Base-by-base conservation (phyloP, 1,284 basidiomycete genomes). In the Pseudomicrostroma phylloplanum region DNA sequence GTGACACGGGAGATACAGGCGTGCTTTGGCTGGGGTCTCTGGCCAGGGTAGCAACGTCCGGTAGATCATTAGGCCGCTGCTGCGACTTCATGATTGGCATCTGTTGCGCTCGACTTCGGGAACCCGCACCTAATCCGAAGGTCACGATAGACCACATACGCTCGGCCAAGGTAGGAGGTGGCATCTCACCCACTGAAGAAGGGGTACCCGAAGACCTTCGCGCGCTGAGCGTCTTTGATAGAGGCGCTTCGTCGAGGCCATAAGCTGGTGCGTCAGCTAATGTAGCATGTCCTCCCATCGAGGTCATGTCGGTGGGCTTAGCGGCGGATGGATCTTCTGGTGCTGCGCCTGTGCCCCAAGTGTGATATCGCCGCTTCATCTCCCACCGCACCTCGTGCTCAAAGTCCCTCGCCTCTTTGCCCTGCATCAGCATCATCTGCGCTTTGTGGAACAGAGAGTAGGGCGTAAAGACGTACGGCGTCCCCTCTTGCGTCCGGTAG, bases 401-500 rank as follows among this genome's bases (percentile, higher is more conserved):
- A 68, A 79, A 82, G 26, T 81, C 80, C 48, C 79, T 72, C 46
- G 78, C 79, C 25, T 78, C 78, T 11, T 77, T 75, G 6, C 81
- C 79, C 15, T 80, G 74, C 21, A 82, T 70, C 40, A 82, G 73
- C 81, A 82, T 82, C 68, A 76, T 78, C 70, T 83, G 83, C 25
- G 81, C 78, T 65, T 81, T 82, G 68, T 80, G 74, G 69, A 83
- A 83, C 7, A 83, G 76, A 49, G 78, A 80, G 79, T 81, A 83
- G 0, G 83, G 83, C 2, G 81, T 81, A 74, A 82, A 83, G 57
- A 83, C 81, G 69, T 83, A 83, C 0, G 82, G 82, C 1, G 80
- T 77, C 11, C 80, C 80, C 2, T 81, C 76, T 66, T 80, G 80
- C 64, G 81, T 80, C 41, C 71, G 77, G 61, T 80, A 79, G 56